Conservation (phyloP, 495 filamentous ascomycete species). For the Lasiosphaeria ovina region DNA sequence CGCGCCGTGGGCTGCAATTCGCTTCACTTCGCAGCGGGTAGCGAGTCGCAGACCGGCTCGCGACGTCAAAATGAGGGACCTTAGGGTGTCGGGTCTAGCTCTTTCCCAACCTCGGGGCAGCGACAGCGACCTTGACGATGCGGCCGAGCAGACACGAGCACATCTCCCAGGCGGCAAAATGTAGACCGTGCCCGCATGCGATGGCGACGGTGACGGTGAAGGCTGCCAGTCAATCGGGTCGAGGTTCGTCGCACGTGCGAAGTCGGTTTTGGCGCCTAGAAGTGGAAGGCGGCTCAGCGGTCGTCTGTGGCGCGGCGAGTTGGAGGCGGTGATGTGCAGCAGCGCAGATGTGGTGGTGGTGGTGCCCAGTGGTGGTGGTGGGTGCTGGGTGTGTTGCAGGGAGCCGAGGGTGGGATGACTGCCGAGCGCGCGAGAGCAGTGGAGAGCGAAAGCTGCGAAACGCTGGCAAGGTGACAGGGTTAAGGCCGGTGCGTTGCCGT, state of each 20-base stretch:
- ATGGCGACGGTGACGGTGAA: background rate
- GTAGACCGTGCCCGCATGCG: constrained; percentile 21
- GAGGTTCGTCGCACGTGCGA: background rate
- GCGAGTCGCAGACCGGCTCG: constrained; percentile 3
- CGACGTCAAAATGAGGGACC: constrained; percentile 12
- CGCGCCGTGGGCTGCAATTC: background rate
- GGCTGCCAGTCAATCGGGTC: background rate
- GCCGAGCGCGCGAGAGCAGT: constrained; percentile 28
- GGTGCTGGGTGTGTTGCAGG: constrained; percentile 15
- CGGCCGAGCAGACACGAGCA: constrained; percentile 22
- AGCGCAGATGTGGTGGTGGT: constrained; percentile 7
- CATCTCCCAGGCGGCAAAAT: constrained; percentile 30
- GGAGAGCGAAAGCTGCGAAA: constrained; percentile 15
- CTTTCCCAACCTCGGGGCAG: constrained; percentile 31
- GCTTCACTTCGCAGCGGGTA: background rate
- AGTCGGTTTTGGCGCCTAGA: background rate
- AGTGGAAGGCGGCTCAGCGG: background rate
- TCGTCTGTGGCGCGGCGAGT: constrained; percentile 5
- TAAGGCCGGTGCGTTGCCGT: constrained; percentile 6
- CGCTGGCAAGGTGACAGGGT: constrained; percentile 15
- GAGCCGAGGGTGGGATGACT: constrained; percentile 29
- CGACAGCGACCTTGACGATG: constrained; percentile 30
- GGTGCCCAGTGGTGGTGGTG: constrained; percentile 15
- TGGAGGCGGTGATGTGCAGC: constrained; percentile 9
- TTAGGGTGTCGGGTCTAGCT: constrained; percentile 10